phyloP scores from a whole-genome alignment of 345 rosid genomes.

The Eucalyptus caleyi region DNA sequence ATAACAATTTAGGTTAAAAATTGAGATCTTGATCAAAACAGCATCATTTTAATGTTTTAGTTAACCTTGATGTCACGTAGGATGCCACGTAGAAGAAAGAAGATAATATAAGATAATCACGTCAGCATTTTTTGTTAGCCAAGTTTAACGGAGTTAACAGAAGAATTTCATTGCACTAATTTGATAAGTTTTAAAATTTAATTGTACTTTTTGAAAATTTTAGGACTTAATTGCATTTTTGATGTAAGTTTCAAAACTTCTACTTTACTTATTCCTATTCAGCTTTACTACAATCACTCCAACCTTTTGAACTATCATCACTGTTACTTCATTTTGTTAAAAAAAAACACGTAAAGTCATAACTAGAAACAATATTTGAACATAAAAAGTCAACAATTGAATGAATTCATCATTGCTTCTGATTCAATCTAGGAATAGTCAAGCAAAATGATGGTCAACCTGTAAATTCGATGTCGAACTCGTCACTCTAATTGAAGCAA shows the following conservation, averaged over 20 bases:
- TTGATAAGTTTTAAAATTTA: too few species aligned
- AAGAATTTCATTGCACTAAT: background rate
- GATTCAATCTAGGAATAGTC: background rate
- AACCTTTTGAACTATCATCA: too few species aligned
- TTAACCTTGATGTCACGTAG: background rate
- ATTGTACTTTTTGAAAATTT: too few species aligned
- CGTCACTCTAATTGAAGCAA: background rate
- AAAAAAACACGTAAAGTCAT: too few species aligned
- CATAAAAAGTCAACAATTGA: background rate
- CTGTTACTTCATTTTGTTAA: background rate
- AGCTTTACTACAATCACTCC: background rate
- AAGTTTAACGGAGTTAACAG: too few species aligned
- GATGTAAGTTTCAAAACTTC: rapidly evolving
- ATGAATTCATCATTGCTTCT: background rate
- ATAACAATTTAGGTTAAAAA: background rate
- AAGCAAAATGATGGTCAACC: background rate
- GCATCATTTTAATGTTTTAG: background rate
- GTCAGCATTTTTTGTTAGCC: rapidly evolving
- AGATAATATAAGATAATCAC: background rate
- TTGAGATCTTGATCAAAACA: background rate
- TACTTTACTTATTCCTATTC: background rate
- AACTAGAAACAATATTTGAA: background rate
- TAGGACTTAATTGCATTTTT: too few species aligned
- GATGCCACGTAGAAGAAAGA: background rate
- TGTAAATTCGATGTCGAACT: background rate